Conservation (phyloP, 495 filamentous ascomycete species). For the Amorphotheca resinae region DNA sequence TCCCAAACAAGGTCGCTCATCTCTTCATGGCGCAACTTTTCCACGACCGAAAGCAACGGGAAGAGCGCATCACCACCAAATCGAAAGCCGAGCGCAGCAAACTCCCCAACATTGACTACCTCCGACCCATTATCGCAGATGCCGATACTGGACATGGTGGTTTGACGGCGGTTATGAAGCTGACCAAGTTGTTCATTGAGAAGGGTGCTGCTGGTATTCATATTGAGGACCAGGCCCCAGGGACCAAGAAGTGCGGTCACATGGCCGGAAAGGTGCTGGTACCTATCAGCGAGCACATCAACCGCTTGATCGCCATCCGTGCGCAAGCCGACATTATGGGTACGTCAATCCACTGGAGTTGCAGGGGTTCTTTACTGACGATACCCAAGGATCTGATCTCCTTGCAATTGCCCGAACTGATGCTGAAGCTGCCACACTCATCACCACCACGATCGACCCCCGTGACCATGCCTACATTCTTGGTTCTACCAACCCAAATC, state of each 20-base stretch:
- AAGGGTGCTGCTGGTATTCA: conserved; percentile 96
- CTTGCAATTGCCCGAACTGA: conserved; percentile 88
- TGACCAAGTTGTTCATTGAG: conserved; percentile 95
- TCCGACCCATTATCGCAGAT: conserved; percentile 92
- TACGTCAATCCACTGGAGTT: conserved; percentile 21
- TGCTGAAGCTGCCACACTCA: conserved; percentile 93
- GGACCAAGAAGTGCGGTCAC: conserved; percentile 98
- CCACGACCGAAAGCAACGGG: conserved; percentile 97
- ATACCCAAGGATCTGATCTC: conserved; percentile 54
- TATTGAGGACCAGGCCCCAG: conserved; percentile 96
- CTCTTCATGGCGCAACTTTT: conserved; percentile 97
- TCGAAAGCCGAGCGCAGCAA: conserved; percentile 60
- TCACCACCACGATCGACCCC: conserved; percentile 90
- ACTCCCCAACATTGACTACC: conserved; percentile 79
- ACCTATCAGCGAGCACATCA: conserved; percentile 96
- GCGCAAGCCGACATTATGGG: conserved; percentile 99
- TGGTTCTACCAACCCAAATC: conserved; percentile 71
- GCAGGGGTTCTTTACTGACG: conserved; percentile 6
- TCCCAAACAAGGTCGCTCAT: conserved; percentile 95
- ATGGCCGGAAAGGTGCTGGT: conserved; percentile 99
- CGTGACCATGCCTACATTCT: conserved; percentile 92
- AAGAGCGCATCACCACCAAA: conserved; percentile 68
- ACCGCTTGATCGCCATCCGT: conserved; percentile 89
- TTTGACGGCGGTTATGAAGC: conserved; percentile 95
- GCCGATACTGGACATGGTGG: conserved; percentile 97